Evolutionary conservation across 306 rosid genomes (phyloP), one percentile per base, ranked within the genome.

Genomic region (Begonia peltatifolia): DNA sequence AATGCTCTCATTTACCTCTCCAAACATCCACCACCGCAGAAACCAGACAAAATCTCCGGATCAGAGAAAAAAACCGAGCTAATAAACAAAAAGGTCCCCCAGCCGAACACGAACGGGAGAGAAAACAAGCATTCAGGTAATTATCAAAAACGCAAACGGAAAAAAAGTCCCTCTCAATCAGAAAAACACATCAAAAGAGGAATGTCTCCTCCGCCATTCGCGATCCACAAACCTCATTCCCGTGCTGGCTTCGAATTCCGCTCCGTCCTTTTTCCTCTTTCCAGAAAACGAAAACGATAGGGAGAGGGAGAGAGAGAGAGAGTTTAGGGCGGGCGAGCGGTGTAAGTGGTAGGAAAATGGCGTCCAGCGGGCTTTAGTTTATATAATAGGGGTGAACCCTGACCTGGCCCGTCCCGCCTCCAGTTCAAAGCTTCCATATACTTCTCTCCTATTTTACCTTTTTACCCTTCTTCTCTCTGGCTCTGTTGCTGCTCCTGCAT

Each of bases 281-380:
- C 41, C 6, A n/a, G 9, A 53, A 16, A 63, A 42, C 36, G 68
- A 43, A 12, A 60, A 11, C 0, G 12, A 61, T 18, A 6, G 30
- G 49, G 23, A 25, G 35, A 25, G 35, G 2, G 35, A 25, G 35
- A 25, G 66, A 42, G 30, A 49, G 12, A 42, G 57, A 23, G 18
- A 18, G 58, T 13, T 20, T 59, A 71, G 84, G 80, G 80, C 70
- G 80, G 77, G 72, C 82, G 74, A n/a, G n/a, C n/a, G 59, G 43
- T 41, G 51, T 44, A 70, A 69, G 69, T 65, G 73, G 66, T 68
- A 64, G 48, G 69, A 53, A 83, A 75, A 52, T 69, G 66, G 59
- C n/a, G 20, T 58, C 51, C 71, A 68, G 50, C 43, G 35, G 38
- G 38, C 38, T 30, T 5, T 30, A 5, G 38, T 30, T 30, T 30